A percentile compares a stretch with the other conserved stretches of the same genome.
Evolutionary conservation across 2,329 filamentous ascomycete species (phyloP).

Genomic region (Trichoderma sp.): DNA sequence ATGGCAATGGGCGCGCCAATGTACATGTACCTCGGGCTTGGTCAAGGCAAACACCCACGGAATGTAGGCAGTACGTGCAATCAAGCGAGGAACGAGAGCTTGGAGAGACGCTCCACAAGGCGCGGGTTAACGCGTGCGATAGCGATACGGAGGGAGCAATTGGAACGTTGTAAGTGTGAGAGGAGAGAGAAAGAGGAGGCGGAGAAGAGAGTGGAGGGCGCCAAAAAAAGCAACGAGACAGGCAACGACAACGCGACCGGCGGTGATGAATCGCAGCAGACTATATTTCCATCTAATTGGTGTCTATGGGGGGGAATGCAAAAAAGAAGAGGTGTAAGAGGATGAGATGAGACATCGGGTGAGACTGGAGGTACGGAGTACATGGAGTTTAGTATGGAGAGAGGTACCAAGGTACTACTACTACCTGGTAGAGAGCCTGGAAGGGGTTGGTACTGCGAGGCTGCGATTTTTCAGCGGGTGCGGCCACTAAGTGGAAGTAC

Average conservation of each 20-base stretch:
- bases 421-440: no score
- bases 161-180: background rate
- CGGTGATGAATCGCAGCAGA: background rate
- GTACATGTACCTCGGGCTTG: constrained; percentile 5
- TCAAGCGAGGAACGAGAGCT: background rate
- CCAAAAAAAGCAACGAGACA: background rate
- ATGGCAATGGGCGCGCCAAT: background rate
- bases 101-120: constrained; percentile 13
- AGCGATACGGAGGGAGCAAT: background rate
- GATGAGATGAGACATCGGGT: background rate
- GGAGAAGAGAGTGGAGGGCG: background rate
- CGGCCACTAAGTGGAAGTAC: background rate
- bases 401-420: no score
- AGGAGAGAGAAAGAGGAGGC: background rate
- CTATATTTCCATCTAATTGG: background rate
- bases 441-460: constrained; percentile 19
- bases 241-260: background rate
- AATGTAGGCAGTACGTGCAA: constrained; percentile 13
- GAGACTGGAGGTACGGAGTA: background rate
- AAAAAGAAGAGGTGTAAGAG: background rate
- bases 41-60: background rate
- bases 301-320: background rate
- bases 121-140: constrained; percentile 11
- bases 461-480: constrained; percentile 16
- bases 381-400: no score